Conservation (phyloP, 1,139 yeast genomes). For the Geotrichum klebahnii region DNA sequence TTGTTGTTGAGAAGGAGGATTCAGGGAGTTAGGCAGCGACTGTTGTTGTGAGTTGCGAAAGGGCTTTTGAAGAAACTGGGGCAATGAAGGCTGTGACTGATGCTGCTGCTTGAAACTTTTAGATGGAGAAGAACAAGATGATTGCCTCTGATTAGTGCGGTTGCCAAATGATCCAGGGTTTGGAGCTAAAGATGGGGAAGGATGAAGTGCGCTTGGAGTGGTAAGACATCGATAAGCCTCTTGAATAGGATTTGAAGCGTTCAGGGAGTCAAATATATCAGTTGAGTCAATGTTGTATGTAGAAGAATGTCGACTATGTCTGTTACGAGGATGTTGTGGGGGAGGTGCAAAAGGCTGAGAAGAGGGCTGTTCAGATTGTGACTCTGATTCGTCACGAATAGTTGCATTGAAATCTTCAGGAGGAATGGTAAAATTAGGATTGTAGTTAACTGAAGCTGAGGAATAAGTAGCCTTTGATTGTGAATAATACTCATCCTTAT, state of each 20-base stretch:
- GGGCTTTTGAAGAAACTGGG: slow-evolving; percentile 5
- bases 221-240: slow-evolving; percentile 18
- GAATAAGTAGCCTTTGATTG: slow-evolving; percentile 10
- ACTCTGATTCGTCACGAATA: slow-evolving; percentile 12
- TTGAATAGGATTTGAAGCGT: slow-evolving; percentile 7
- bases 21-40: slow-evolving; percentile 7
- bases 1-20: slow-evolving; percentile 10
- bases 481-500: slow-evolving; percentile 4
- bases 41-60: slow-evolving; percentile 13
- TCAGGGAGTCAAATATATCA: slow-evolving; percentile 2
- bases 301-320: slow-evolving; percentile 15
- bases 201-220: slow-evolving; percentile 17
- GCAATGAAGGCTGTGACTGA: not conserved
- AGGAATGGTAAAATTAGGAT: not conserved
- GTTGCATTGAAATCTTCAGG: slow-evolving; percentile 10
- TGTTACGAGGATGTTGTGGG: not conserved
- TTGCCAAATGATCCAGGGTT: slow-evolving; percentile 6
- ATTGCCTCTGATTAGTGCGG: slow-evolving; percentile 14
- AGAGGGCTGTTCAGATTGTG: slow-evolving; percentile 1
- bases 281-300: slow-evolving; percentile 9
- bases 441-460: slow-evolving; percentile 7
- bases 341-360: slow-evolving; percentile 4
- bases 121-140: slow-evolving; percentile 17
- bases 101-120: slow-evolving; percentile 11
- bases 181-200: slow-evolving; percentile 13